Evolutionary conservation across 345 rosid species (phyloP).

Genomic region (Eucalyptus lansdowneana): DNA sequence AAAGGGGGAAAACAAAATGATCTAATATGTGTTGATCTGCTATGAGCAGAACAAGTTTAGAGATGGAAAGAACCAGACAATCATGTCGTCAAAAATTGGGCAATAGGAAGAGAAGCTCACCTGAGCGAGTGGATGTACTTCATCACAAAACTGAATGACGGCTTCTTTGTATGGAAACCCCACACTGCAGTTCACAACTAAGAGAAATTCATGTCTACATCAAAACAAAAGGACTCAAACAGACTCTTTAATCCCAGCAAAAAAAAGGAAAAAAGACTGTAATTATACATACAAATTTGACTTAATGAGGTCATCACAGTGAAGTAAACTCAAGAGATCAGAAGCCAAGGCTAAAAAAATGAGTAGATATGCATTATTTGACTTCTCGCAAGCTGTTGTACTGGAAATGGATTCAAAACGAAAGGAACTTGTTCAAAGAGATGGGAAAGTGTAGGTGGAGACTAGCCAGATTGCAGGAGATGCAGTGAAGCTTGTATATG

Average conservation of each 20-base stretch:
- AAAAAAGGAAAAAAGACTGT: too few relatives aligned
- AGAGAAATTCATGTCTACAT: not conserved
- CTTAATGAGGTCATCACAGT: not conserved
- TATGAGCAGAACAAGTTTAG: not conserved
- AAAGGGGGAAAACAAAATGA: not conserved
- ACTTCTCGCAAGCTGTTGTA: not conserved
- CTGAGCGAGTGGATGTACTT: constrained; percentile 39
- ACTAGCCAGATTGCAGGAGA: not conserved
- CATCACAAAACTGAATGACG: constrained; percentile 25
- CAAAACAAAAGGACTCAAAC: not conserved
- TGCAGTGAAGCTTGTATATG: not conserved
- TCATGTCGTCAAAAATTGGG: not conserved
- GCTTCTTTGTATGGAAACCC: constrained; percentile 48
- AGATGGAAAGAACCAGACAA: not conserved
- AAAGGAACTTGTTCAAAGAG: not conserved
- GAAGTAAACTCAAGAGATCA: not conserved
- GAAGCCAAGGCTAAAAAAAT: not conserved
- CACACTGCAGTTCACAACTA: constrained; percentile 15
- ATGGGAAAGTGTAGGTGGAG: not conserved
- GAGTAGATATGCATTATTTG: not conserved
- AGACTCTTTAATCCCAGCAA: not conserved
- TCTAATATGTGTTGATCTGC: not conserved
- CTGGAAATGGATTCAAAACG: not conserved
- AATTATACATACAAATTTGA: not conserved
- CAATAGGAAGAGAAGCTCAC: constrained; percentile 1